Evolutionary conservation across 345 rosid genomes (phyloP).

Genomic region (Eucalyptus sp.): DNA sequence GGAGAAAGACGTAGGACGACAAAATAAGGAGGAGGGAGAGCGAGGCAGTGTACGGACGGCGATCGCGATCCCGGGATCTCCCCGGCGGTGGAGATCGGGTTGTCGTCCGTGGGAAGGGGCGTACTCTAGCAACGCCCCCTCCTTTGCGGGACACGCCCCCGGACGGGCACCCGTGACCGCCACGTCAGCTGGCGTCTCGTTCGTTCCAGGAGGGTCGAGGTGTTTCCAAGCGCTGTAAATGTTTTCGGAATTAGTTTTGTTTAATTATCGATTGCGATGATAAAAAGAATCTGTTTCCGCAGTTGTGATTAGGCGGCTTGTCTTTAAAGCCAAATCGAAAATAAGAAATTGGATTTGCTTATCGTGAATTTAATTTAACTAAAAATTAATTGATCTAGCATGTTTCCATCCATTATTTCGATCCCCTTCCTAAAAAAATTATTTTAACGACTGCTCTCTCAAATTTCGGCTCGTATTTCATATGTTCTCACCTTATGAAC

Average conservation of each 20-base stretch:
- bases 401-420: neutral
- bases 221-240: neutral
- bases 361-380: neutral
- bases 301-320: neutral
- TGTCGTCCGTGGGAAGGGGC: neutral
- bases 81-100: neutral
- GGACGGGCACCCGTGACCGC: neutral
- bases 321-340: neutral
- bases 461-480: rapidly evolving
- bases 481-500: too few relatives aligned
- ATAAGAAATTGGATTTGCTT: neutral
- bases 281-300: neutral
- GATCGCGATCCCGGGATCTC: neutral
- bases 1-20: neutral
- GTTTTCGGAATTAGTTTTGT: neutral
- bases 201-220: neutral
- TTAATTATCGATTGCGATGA: neutral
- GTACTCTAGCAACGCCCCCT: neutral
- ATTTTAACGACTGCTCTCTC: rapidly evolving
- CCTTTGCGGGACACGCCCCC: too few relatives aligned
- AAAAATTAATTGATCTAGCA: neutral
- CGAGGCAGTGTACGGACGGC: neutral
- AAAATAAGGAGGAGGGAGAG: neutral
- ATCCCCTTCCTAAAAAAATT: neutral
- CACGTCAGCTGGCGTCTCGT: neutral